Evolutionary conservation across 2,329 filamentous ascomycete species (phyloP).

Genomic region (Coniochaeta pulveracea): DNA sequence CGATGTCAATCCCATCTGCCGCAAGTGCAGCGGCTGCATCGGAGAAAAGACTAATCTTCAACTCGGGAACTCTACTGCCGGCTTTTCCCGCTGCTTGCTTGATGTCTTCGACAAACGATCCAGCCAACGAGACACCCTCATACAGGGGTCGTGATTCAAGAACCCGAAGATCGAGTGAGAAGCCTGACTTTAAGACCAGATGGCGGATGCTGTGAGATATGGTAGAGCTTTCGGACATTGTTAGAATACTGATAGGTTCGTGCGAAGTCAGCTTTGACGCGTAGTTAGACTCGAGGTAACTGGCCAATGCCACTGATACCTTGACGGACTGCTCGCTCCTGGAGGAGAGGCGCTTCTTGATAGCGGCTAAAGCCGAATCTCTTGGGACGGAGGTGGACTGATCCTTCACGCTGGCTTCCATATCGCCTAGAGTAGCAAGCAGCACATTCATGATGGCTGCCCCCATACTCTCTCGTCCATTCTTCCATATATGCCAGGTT

Average conservation of each 20-base stretch:
- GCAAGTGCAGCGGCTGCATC: conserved; percentile 49
- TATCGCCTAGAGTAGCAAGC: conserved; percentile 29
- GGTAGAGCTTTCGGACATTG: conserved; percentile 52
- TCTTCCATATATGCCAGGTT: conserved; percentile 54
- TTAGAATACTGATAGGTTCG: conserved; percentile 37
- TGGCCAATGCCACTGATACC: conserved; percentile 19
- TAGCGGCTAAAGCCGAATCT: conserved; percentile 6
- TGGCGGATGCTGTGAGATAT: conserved; percentile 37
- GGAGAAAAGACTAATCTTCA: conserved; percentile 39
- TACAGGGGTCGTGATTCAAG: conserved; percentile 57
- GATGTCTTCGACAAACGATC: conserved; percentile 20
- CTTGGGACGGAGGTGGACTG: conserved; percentile 8
- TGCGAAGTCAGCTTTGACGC: conserved; percentile 10
- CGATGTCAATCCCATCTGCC: conserved; percentile 36
- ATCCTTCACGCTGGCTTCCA: conserved; percentile 20
- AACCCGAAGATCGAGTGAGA: conserved; percentile 42
- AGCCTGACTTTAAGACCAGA: conserved; percentile 20
- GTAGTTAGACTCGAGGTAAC: conserved; percentile 23
- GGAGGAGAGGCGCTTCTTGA: conserved; percentile 11
- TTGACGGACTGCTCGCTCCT: conserved; percentile 12
- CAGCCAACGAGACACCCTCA: conserved; percentile 49
- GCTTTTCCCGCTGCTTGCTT: conserved; percentile 7
- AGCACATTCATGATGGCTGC: conserved; percentile 43
- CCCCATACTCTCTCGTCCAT: conserved; percentile 55
- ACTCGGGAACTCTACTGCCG: conserved; percentile 5